phyloP scores from a whole-genome alignment of 768 basidiomycete species.

The Trametes villosa region DNA sequence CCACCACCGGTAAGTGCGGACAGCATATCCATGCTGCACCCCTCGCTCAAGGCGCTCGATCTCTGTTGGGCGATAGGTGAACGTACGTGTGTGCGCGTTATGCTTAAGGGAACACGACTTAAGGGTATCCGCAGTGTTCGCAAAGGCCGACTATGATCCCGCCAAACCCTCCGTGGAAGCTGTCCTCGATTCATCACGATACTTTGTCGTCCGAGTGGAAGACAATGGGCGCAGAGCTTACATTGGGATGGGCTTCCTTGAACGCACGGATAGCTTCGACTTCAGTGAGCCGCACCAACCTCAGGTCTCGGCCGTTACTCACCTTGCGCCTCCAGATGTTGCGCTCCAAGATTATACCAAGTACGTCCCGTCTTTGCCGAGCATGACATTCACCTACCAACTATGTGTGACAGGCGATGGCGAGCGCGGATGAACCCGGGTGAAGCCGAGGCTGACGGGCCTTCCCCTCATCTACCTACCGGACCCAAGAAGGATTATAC shows the following conservation, averaged over 20 bases:
- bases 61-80: constrained; percentile 17
- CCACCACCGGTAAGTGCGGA: constrained; percentile 76
- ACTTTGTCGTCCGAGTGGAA: constrained; percentile 92
- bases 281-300: constrained; percentile 70
- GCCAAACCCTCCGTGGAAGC: constrained; percentile 86
- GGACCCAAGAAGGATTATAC: constrained; percentile 94
- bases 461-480: constrained; percentile 70
- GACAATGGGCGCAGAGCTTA: constrained; percentile 87
- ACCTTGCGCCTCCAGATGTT: constrained; percentile 57
- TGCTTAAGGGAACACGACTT: background rate
- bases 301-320: background rate
- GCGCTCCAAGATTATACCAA: constrained; percentile 87
- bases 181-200: constrained; percentile 93
- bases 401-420: constrained; percentile 50
- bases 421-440: constrained; percentile 65
- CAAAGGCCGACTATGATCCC: constrained; percentile 81
- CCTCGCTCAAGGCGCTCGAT: constrained; percentile 20
- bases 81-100: constrained; percentile 11
- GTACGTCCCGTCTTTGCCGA: constrained; percentile 41
- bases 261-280: constrained; percentile 88
- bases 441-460: constrained; percentile 43
- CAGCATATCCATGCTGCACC: constrained; percentile 23
- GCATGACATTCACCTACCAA: background rate
- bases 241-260: constrained; percentile 92
- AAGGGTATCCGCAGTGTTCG: constrained; percentile 65